Base-by-base conservation (phyloP, 2,329 filamentous ascomycete genomes). In the Akanthomyces muscarius region DNA sequence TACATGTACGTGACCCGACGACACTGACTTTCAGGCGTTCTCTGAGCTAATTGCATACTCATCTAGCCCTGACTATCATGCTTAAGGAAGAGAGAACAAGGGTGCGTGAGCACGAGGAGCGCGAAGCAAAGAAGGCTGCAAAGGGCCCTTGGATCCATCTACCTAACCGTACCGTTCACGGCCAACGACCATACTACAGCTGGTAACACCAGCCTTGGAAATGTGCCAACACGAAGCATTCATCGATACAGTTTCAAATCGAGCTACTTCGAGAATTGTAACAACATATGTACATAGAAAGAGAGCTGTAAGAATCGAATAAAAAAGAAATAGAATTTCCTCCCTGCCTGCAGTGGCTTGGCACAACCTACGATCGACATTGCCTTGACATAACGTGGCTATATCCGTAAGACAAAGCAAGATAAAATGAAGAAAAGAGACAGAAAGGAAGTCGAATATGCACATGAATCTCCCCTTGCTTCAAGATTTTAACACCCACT, bases 81-180 rank as follows among this genome's bases (percentile, higher is more conserved):
- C 80, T 99, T 72, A 99, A 98, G 79, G 95, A 99, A 74, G 93
- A 98, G 75, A 90, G 89, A 75, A 97, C 95, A 6, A 83, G 92
- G 61, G 87, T 97, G 71, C 86, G 95, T 65, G 84, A 92, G 73
- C 86, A 89, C 71, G 82, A 91, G 63, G 92, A 97, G 71, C 86
- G 88, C 64, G 83, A 91, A 72, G 87, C 87, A 68, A 94, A 91
- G 80, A 83, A 89, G 74, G 81, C 84, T 61, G 87, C 87, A 71
- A 84, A 87, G 65, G 90, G 91, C 66, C 86, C 94, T 18, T 97
- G 94, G 94, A 85, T 90, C 14, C 91, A 93, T 70, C 79, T 98
- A 60, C 94, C 94, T 8, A 91, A 97, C 75, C 86, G 93, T 65
- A 90, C 89, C 7, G 83, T 99, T 62, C 88, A 89, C 65, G 88